These are phyloP conservation scores for Tylopilus sp. DNA, from an alignment of 768 basidiomycete species.

Conservation along the genomic window DNA sequence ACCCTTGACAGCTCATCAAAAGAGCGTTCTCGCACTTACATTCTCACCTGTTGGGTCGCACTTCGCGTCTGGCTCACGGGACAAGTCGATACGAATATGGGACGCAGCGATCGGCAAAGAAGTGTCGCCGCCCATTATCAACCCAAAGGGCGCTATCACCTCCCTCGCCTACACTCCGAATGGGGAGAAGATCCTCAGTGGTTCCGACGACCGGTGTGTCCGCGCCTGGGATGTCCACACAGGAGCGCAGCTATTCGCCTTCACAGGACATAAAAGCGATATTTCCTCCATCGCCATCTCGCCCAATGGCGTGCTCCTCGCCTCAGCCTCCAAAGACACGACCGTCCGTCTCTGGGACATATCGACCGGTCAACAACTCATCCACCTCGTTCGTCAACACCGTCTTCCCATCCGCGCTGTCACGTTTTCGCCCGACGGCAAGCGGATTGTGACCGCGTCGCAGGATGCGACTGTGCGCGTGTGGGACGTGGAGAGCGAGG, in stretches of 20 bases:
- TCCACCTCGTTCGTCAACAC: conserved; percentile 28
- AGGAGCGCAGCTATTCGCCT: conserved; percentile 16
- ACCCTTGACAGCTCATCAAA: conserved; percentile 23
- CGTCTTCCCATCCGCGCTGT: conserved; percentile 24
- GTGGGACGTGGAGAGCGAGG: conserved; percentile 30
- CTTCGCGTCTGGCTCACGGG: conserved; percentile 32
- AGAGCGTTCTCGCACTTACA: conserved; percentile 24
- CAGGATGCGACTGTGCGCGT: conserved; percentile 27
- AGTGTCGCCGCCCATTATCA: conserved; percentile 13
- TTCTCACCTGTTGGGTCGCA: conserved; percentile 27
- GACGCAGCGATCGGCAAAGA: conserved; percentile 19
- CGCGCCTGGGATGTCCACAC: conserved; percentile 28
- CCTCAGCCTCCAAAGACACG: conserved; percentile 30
- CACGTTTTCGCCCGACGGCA: conserved; percentile 26
- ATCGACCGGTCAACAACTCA: conserved; percentile 15
- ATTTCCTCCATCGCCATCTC: conserved; percentile 29
- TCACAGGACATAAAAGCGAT: conserved; percentile 22
- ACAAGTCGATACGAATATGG: conserved; percentile 29
- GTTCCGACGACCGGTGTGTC: conserved; percentile 28
- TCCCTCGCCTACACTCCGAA: conserved; percentile 30
- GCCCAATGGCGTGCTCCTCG: conserved; percentile 27
- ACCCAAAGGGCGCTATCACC: conserved; percentile 20
- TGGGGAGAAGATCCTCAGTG: conserved; percentile 27
- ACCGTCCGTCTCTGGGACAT: conserved; percentile 31
- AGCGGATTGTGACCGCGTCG: conserved; percentile 27